These are phyloP conservation scores for Acacia confusa DNA, from an alignment of 306 rosid genomes.

Conservation along the genomic window DNA sequence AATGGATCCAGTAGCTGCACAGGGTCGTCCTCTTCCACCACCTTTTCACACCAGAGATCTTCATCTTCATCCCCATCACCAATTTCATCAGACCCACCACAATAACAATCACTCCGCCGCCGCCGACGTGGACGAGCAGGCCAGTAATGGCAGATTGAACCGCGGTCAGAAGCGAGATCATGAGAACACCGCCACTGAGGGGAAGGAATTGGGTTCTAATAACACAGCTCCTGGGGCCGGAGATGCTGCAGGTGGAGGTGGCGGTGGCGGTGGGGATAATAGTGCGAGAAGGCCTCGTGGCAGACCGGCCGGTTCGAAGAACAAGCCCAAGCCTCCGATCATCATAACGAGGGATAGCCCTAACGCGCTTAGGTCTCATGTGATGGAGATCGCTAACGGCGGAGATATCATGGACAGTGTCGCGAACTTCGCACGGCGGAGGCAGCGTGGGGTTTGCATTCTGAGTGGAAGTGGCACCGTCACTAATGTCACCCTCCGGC, in stretches of 20 bases:
- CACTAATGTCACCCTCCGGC: slow-evolving; percentile 80
- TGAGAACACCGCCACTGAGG: slow-evolving; percentile 15
- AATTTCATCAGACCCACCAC: slow-evolving; percentile 69
- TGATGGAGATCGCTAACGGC: slow-evolving; percentile 76
- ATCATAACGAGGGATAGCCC: slow-evolving; percentile 91
- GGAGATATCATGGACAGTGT: slow-evolving; percentile 84
- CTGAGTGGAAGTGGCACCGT: slow-evolving; percentile 89
- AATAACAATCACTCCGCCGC: slow-evolving; percentile 44
- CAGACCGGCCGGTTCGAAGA: slow-evolving; percentile 82
- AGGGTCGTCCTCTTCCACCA: slow-evolving; percentile 83
- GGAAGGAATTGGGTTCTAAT: slow-evolving; percentile 41
- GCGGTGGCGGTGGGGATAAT: slow-evolving; percentile 36
- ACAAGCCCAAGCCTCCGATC: slow-evolving; percentile 92
- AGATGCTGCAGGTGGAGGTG: slow-evolving; percentile 26
- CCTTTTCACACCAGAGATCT: slow-evolving; percentile 83
- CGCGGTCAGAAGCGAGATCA: slow-evolving; percentile 66
- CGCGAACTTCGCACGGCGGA: slow-evolving; percentile 64
- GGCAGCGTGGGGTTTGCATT: slow-evolving; percentile 84
- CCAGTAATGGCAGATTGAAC: slow-evolving; percentile 40
- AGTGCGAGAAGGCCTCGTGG: slow-evolving; percentile 75
- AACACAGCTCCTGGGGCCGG: neutral
- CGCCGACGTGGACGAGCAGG: slow-evolving; percentile 56
- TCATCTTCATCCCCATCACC: slow-evolving; percentile 74
- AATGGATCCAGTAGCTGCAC: slow-evolving; percentile 88
- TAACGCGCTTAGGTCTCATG: slow-evolving; percentile 86